Evolutionary conservation across 2,329 filamentous ascomycete genomes (phyloP).

Genomic region (Phaeosphaeria sp.): DNA sequence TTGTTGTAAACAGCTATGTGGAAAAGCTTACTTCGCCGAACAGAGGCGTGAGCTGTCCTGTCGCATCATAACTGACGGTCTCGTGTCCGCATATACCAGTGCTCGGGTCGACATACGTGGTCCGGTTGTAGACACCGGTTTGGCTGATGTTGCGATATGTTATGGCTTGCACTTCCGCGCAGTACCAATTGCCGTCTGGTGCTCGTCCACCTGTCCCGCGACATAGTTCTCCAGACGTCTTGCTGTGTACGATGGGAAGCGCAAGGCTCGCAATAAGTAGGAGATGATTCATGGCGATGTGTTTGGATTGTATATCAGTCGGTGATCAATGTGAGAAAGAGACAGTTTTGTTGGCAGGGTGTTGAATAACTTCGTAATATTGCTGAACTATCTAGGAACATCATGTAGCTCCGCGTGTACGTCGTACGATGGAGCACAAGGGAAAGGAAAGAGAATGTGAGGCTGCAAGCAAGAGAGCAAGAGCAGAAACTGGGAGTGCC

Average conservation of each 20-base stretch:
- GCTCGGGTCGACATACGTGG: slow-evolving; percentile 65
- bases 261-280: slow-evolving; percentile 19
- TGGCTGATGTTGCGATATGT: slow-evolving; percentile 69
- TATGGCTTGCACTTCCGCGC: slow-evolving; percentile 69
- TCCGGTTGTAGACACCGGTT: slow-evolving; percentile 68
- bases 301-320: slow-evolving; percentile 1
- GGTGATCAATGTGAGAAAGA: not conserved
- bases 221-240: slow-evolving; percentile 43
- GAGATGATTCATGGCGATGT: slow-evolving; percentile 28
- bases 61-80: slow-evolving; percentile 63
- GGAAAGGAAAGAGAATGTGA: not conserved
- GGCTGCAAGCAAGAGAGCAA: not conserved
- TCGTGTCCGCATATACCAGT: slow-evolving; percentile 64
- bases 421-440: not conserved
- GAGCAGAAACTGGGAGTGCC: not conserved
- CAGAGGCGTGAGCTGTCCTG: slow-evolving; percentile 69
- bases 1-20: not conserved
- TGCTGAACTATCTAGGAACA: not conserved
- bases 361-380: not conserved
- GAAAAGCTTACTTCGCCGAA: slow-evolving; percentile 68
- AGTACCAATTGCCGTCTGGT: slow-evolving; percentile 69
- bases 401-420: not conserved
- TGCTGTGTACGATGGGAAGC: slow-evolving; percentile 23
- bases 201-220: slow-evolving; percentile 35
- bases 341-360: not conserved